phyloP scores from a whole-genome alignment of 129 eudicot species.

The Sambucus nigra region DNA sequence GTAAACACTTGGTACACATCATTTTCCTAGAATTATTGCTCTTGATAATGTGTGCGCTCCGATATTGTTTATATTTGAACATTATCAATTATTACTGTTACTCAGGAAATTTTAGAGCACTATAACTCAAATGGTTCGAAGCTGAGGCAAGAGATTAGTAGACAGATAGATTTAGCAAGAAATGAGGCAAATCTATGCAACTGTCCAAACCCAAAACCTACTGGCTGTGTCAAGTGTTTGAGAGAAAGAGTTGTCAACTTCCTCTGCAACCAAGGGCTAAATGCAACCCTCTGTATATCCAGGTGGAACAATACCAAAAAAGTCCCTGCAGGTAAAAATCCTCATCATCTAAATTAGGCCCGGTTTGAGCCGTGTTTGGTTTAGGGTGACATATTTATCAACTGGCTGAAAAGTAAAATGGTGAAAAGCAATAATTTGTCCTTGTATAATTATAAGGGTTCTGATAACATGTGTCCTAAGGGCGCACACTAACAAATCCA shows the following conservation, averaged over 20 bases:
- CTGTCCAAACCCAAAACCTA: conserved; percentile 1
- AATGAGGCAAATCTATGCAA: conserved; percentile 5
- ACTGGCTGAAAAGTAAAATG: no score
- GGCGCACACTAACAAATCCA: no score
- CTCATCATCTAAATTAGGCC: background rate
- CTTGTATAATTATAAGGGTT: no score
- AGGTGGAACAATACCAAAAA: conserved; percentile 13
- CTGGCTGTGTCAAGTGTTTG: conserved; percentile 15
- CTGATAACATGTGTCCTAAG: no score
- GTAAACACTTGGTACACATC: no score
- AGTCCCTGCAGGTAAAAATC: conserved; percentile 10
- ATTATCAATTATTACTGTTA: no score
- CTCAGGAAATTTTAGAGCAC: conserved; percentile 25
- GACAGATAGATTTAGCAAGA: conserved; percentile 10
- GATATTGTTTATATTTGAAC: no score
- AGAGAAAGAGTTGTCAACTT: conserved; percentile 9
- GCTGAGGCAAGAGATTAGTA: conserved; percentile 13
- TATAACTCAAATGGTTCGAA: conserved; percentile 12
- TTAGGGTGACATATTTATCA: no score
- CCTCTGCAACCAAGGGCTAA: conserved; percentile 15
- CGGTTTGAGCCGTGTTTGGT: no score
- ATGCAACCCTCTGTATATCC: conserved; percentile 19
- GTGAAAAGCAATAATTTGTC: no score
- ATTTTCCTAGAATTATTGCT: no score
- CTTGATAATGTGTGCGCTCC: no score